Conservation (phyloP, 495 filamentous ascomycete species). For the Pseudomonodictys pantanalensis region DNA sequence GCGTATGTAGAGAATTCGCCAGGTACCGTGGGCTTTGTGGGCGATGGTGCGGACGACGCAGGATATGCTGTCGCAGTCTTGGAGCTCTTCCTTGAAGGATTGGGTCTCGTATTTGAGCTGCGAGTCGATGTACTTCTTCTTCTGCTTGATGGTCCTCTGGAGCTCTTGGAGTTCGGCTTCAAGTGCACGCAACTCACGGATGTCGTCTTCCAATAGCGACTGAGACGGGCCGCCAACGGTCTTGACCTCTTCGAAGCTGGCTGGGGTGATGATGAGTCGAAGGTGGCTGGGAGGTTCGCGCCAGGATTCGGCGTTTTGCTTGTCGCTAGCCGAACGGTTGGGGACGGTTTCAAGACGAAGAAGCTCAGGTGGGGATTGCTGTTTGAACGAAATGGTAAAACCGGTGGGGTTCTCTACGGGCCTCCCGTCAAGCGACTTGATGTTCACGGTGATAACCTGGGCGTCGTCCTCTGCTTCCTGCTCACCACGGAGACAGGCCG, state of each 20-base stretch:
- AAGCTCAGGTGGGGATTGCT: constrained; percentile 30
- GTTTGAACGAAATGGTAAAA: constrained; percentile 36
- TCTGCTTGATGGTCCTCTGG: constrained; percentile 27
- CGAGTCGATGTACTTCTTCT: constrained; percentile 32
- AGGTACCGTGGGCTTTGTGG: constrained; percentile 30
- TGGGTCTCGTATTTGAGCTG: constrained; percentile 30
- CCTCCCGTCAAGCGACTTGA: constrained; percentile 32
- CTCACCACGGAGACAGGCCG: constrained; percentile 30
- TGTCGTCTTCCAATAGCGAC: constrained; percentile 27
- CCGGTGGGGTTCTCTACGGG: constrained; percentile 26
- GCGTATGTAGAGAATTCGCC: constrained; percentile 24
- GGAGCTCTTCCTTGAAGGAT: constrained; percentile 33
- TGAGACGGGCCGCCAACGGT: neutral
- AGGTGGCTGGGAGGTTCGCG: constrained; percentile 31
- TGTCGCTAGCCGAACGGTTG: constrained; percentile 12
- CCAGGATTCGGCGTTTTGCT: constrained; percentile 27
- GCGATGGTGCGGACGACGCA: constrained; percentile 36
- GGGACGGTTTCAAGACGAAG: constrained; percentile 26
- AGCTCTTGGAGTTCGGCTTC: constrained; percentile 34
- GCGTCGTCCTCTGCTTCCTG: constrained; percentile 16
- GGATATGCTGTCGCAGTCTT: constrained; percentile 41
- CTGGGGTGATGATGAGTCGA: constrained; percentile 9
- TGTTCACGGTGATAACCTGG: constrained; percentile 30
- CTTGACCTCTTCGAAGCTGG: neutral
- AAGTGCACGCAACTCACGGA: constrained; percentile 36